Evolutionary conservation across 306 rosid species (phyloP), one percentile per base, ranked within the genome.

Genomic region (Senna siamea): DNA sequence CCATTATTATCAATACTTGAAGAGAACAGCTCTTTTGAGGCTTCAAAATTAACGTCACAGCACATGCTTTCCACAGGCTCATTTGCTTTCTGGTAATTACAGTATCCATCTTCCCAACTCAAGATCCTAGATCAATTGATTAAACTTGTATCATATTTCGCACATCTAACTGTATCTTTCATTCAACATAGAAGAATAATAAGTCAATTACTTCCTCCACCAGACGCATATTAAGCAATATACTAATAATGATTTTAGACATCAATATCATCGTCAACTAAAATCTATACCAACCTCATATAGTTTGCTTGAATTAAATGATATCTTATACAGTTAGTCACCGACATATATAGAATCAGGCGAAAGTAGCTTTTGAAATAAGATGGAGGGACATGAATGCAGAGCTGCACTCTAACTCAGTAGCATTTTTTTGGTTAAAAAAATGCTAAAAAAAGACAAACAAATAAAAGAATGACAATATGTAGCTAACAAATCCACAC

Each of bases 21-120:
- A 64, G 79, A 83, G 57, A 59, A 55, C 55, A 73, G 64, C 19
- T 58, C 75, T 54, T 82, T 79, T 2, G 48, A 53, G 48, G 70
- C 81, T 48, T 72, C 48, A 22, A 79, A 75, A 74, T 63, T 63
- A 59, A 78, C 30, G 73, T 78, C 82, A 76, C 79, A 77, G 67
- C 59, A 17, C 18, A 61, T 53, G 76, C 35, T 76, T 32, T 71
- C 88, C 73, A 44, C 20, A 62, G 56, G 46, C 78, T 76, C 84
- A 67, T 76, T 79, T 63, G 82, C 65, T 76, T 87, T 85, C 64
- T 80, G 74, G 73, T 59, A 79, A 65, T 84, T 86, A 70, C 46
- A 78, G 76, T 84, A 87, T 46, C 86, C 93, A 85, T 85, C 94
- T 85, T 88, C 98, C 96, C 93, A 94, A 26, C 83, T 75, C 93